Base-by-base conservation (phyloP, 331 rosid genomes). In the Pyrus hybrid region DNA sequence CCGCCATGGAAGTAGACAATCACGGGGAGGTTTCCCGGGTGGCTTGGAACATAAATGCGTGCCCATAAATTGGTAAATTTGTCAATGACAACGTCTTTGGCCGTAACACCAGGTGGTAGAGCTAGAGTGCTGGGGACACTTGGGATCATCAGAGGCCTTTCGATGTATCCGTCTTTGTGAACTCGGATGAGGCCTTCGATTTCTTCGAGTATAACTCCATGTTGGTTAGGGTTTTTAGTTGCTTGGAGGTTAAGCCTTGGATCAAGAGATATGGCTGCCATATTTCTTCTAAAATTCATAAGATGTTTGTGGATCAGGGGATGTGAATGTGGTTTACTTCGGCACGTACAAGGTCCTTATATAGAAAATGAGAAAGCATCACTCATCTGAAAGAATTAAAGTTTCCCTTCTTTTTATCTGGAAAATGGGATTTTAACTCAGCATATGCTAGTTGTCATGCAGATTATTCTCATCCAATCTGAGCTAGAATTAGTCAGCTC, bases 1-100 rank as follows among this genome's bases (percentile, higher is more conserved):
- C 97, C 97, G 23, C 99, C 96, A 32, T 94, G 97, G 83, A 91
- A 94, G 84, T 90, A 94, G 70, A 94, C 84, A 67, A 94, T 73
- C 83, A 91, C 56, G n/a, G 96, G 91, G 74, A 81, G 81, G 61
- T 3, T 77, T 54, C 76, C 12, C 8, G 74, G 75, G 43, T 29
- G 76, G 76, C 37, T 83, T 7, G 91, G 86, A 25, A 84, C 80
- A 47, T 90, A 90, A 20, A 90, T 72, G 22, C 97, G 97, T 57
- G 87, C 89, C 97, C 97, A 90, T 41, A 86, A 58, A 62, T 86
- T 80, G 63, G 84, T 77, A 51, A 76, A 80, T 71, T 76, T 92
- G 77, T 86, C 89, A 82, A 94, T 85, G 47, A 79, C 58, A 77
- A 86, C 77, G 62, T 94, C 96, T 78, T 83, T 90, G 17, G 92